Evolutionary conservation across 2,329 filamentous ascomycete genomes (phyloP).

Genomic region (Eutypa lata): DNA sequence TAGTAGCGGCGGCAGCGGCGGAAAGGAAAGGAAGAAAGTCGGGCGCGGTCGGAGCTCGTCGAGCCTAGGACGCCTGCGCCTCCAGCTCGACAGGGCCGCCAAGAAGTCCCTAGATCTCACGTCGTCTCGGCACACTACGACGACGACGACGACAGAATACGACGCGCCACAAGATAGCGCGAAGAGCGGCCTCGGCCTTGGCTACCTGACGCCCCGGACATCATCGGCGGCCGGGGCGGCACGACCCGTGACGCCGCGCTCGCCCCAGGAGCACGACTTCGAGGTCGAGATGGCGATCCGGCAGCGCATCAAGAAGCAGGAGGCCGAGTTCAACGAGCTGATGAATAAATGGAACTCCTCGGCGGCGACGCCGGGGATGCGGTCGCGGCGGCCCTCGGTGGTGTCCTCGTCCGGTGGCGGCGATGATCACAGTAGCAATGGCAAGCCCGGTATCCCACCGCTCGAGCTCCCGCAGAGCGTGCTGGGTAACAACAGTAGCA

Average conservation of each 20-base stretch:
- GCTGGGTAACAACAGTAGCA: background rate
- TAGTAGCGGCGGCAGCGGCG: background rate
- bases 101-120: background rate
- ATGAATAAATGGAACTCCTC: conserved; percentile 1
- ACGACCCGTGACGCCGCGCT: background rate
- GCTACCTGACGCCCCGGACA: background rate
- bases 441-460: background rate
- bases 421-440: background rate
- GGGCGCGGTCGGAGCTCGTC: background rate
- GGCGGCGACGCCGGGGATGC: background rate
- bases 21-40: background rate
- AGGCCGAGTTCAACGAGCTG: conserved; percentile 1
- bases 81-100: background rate
- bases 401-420: background rate
- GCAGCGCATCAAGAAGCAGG: conserved; percentile 6
- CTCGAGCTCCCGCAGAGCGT: background rate
- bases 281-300: conserved; percentile 4
- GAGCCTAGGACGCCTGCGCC: background rate
- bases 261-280: conserved; percentile 2
- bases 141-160: too few species aligned
- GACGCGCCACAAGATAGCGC: background rate
- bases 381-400: background rate
- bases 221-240: background rate
- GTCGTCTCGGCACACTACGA: background rate
- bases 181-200: background rate